Percentiles rank a stretch among this genome's conserved stretches.
These are phyloP conservation scores for Russula abietina DNA, from an alignment of 768 basidiomycete genomes.

Conservation along the genomic window DNA sequence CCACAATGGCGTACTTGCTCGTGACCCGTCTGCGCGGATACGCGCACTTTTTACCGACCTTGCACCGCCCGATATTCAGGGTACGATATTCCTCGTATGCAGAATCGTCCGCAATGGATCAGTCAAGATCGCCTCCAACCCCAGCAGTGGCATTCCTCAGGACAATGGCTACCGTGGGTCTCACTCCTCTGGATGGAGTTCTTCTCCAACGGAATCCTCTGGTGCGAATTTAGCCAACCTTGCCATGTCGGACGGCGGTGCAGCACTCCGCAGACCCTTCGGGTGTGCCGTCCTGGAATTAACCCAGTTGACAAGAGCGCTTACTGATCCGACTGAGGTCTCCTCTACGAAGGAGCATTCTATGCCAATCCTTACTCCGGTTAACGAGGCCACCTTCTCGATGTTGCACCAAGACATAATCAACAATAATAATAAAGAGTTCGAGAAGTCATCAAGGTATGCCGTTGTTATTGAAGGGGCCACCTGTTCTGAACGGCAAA, in stretches of 20 bases:
- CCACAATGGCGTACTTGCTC: slow-evolving; percentile 83
- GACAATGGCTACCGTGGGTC: slow-evolving; percentile 49
- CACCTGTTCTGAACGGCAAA: background rate
- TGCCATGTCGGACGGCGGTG: slow-evolving; percentile 28
- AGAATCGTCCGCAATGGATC: slow-evolving; percentile 84
- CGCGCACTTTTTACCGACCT: slow-evolving; percentile 89
- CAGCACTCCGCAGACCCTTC: slow-evolving; percentile 77
- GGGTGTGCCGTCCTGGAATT: slow-evolving; percentile 94
- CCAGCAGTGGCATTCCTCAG: slow-evolving; percentile 42
- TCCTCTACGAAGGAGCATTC: slow-evolving; percentile 65
- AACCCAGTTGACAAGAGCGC: slow-evolving; percentile 63
- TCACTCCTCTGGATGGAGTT: slow-evolving; percentile 38
- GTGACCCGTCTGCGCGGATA: slow-evolving; percentile 67
- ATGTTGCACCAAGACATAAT: slow-evolving; percentile 96
- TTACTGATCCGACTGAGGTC: slow-evolving; percentile 56
- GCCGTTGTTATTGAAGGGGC: slow-evolving; percentile 24
- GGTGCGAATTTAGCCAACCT: slow-evolving; percentile 8
- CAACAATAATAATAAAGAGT: slow-evolving; percentile 67
- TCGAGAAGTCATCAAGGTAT: slow-evolving; percentile 75
- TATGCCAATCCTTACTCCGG: slow-evolving; percentile 84
- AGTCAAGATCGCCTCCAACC: slow-evolving; percentile 61
- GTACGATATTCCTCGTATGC: slow-evolving; percentile 85
- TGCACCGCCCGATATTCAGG: slow-evolving; percentile 77
- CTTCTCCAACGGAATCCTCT: slow-evolving; percentile 4
- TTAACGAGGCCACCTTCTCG: slow-evolving; percentile 79